Conservation (phyloP, 2,329 filamentous ascomycete species). For the Aphanocladium album region DNA sequence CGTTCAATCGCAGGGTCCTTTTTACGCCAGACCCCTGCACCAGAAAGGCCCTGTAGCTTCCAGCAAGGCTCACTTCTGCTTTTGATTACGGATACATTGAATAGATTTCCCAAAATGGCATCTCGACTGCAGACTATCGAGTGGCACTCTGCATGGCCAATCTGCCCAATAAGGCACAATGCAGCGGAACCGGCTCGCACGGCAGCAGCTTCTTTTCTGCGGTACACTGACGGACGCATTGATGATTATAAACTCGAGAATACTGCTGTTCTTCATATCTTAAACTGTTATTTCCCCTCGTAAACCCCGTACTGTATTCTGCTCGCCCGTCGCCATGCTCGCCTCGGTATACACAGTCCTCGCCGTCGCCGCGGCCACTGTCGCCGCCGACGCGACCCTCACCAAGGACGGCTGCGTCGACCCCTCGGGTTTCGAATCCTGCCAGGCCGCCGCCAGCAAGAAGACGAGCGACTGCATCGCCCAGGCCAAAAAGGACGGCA, state of each 20-base stretch:
- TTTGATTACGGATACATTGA: neutral
- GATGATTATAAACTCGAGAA: neutral
- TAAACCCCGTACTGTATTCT: too few species aligned
- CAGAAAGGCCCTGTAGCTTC: neutral
- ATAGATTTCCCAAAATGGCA: neutral
- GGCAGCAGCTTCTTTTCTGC: neutral
- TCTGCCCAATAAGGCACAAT: neutral
- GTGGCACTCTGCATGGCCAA: neutral
- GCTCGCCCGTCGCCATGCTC: too few species aligned
- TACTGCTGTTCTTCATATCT: neutral
- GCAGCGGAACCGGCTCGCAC: neutral
- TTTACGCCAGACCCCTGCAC: too few species aligned
- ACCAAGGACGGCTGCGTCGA: conserved; percentile 22
- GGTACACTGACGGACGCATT: conserved; percentile 11
- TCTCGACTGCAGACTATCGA: neutral
- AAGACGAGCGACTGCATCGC: conserved; percentile 14
- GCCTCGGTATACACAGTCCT: neutral
- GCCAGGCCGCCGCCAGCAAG: conserved; percentile 14
- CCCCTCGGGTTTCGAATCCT: conserved; percentile 18
- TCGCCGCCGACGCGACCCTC: conserved; percentile 24
- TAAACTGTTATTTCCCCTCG: neutral
- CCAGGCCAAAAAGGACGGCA: conserved; percentile 16
- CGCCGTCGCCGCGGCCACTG: conserved; percentile 1
- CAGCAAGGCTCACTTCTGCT: neutral
- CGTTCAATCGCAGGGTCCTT: neutral